Base-by-base conservation (phyloP, 2,329 filamentous ascomycete genomes). In the Colletotrichum lindemuthianum region DNA sequence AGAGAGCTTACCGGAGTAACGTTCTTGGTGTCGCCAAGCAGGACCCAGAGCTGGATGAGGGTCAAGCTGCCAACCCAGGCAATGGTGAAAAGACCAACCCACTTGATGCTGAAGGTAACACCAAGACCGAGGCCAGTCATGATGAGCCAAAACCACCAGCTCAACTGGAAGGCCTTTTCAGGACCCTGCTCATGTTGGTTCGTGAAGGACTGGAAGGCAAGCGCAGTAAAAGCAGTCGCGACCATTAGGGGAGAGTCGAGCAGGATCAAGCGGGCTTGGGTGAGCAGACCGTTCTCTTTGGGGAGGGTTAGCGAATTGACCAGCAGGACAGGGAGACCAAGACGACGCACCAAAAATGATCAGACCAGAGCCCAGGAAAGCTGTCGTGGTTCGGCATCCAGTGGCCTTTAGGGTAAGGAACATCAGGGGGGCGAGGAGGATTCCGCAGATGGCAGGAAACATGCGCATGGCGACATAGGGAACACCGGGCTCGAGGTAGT, bases 51-150 rank as follows among this genome's bases (percentile, higher is more conserved):
- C 82, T 99, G 96, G 49, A 99, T 77, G 48, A 95, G 78, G 41
- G 96, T 99, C 79, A 99, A 86, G 78, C 86, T 88, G 67, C 96
- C 96, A 70, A 99, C 93, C 96, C 96, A 99, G 52, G 95, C 96
- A 77, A 97, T 97, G 68, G 96, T 99, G 83, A 99, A 98, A 56
- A 99, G 85, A 54, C 96, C 96, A 74, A 99, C 96, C 96, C 96
- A 99, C 83, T 99, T 99, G 73, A 98, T 94, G 81, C 95, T 98
- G 67, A 90, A 88, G 8, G 96, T 98, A 54, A 95, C 90, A 67
- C 96, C 96, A 54, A 99, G 84, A 41, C 91, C 92, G 47, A 99
- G 81, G 71, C 96, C 96, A 48, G 92, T 96, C 75, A 92, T 88
- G 61, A 86, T 85, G 59, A 99, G 86, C 95, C 96, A 99, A 81